Conservation (phyloP, 1,139 yeast genomes). For the Pichia kudriavzevii region DNA sequence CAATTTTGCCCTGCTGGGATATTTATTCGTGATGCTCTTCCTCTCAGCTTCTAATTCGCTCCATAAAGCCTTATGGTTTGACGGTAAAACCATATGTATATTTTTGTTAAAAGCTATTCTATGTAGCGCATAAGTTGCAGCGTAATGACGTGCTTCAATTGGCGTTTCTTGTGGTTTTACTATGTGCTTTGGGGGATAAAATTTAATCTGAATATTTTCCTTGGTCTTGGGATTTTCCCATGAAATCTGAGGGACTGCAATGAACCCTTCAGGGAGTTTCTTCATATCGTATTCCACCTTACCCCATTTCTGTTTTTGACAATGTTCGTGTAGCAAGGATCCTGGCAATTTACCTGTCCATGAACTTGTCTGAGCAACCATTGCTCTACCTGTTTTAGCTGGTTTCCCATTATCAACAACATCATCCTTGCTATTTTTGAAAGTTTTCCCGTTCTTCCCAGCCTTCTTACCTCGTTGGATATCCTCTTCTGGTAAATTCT, state of each 20-base stretch:
- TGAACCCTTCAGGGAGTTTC: conserved; percentile 42
- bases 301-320: conserved; percentile 87
- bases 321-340: conserved; percentile 75
- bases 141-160: conserved; percentile 81
- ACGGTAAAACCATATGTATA: conserved; percentile 80
- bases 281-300: conserved; percentile 73
- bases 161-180: conserved; percentile 68
- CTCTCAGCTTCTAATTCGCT: conserved; percentile 56
- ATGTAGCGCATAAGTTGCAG: conserved; percentile 82
- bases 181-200: conserved; percentile 50
- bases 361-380: conserved; percentile 52
- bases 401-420: conserved; percentile 3
- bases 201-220: conserved; percentile 50
- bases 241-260: conserved; percentile 33
- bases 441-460: conserved; percentile 11
- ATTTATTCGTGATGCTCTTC: conserved; percentile 35
- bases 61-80: conserved; percentile 78
- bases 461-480: conserved; percentile 12
- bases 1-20: conserved; percentile 41
- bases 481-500: conserved; percentile 8
- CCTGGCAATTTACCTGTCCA: conserved; percentile 97
- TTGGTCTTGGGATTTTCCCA: conserved; percentile 79
- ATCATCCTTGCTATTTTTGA: conserved; percentile 3
- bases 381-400: conserved; percentile 28
- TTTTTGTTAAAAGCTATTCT: conserved; percentile 75